Base-by-base conservation (phyloP, 345 rosid genomes). In the Cardamine chenopodiifolia region DNA sequence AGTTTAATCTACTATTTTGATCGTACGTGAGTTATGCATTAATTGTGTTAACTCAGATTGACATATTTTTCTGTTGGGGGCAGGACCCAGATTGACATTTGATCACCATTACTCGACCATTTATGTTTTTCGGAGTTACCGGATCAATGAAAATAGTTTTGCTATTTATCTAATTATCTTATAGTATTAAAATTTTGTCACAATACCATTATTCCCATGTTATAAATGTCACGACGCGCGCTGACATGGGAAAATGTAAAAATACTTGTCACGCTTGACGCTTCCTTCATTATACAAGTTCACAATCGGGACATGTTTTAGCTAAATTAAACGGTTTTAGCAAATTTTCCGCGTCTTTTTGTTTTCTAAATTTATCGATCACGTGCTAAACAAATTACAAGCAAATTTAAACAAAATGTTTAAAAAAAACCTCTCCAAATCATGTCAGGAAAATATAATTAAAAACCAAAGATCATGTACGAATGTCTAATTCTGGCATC, bases 241-340 rank as follows among this genome's bases (percentile, higher is more conserved):
- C 61, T 47, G 40, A 40, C 8, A 15, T 13, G 28, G 6, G 5
- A n/a, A 29, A 49, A 22, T 47, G 2, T 42, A 5, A 42, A 54
- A 58, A 7, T 17, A 54, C 23, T 17, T n/a, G 19, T 44, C 14
- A 23, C 20, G 42, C 40, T 26, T 7, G 13, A 23, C 14, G 40
- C 28, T 26, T 17, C 25, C 26, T 68, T n/a, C 4, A 50, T 66
- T 48, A 32, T 14, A 2, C 26, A 25, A 66, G 4, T 44, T n/a
- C 17, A 50, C 29, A 50, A 8, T 49, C 58, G 4, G 59, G 48
- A 70, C 66, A 70, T 70, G 55, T 2, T n/a, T n/a, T n/a, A 64
- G 23, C 77, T 42, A 64, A 64, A 6, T 31, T 64, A 44, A 29
- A 35, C n/a, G n/a, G n/a, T n/a, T n/a, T n/a, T n/a, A n/a, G n/a